These are phyloP conservation scores for Penicillium longicatenatum DNA, from an alignment of 495 filamentous ascomycete species.

Conservation along the genomic window DNA sequence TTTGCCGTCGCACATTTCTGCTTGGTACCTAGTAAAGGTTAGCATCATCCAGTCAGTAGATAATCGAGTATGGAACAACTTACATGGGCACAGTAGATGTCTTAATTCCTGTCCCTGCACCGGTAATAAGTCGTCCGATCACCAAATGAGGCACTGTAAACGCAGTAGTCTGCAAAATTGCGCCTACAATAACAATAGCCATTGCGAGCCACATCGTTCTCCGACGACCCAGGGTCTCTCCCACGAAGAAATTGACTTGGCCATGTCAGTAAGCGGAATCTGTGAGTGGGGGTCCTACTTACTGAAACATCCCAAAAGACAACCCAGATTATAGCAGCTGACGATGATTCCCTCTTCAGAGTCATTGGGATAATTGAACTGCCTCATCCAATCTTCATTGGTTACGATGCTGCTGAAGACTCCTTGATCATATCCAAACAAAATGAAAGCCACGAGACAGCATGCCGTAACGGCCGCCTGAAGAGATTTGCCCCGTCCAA, in stretches of 20 bases:
- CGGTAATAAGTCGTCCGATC: conserved; percentile 50
- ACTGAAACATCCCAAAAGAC: conserved; percentile 46
- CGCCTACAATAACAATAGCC: conserved; percentile 43
- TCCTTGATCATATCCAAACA: conserved; percentile 56
- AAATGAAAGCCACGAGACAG: conserved; percentile 18
- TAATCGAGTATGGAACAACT: neutral
- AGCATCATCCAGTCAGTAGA: neutral
- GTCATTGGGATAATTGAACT: conserved; percentile 44
- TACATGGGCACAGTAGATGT: conserved; percentile 47
- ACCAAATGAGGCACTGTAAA: conserved; percentile 48
- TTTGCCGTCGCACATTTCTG: conserved; percentile 44
- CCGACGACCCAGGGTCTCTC: conserved; percentile 50
- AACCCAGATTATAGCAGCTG: conserved; percentile 54
- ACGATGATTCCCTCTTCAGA: conserved; percentile 50
- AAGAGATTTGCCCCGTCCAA: conserved; percentile 18
- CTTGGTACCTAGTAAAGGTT: conserved; percentile 11
- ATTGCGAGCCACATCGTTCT: conserved; percentile 45
- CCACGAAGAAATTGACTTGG: conserved; percentile 42
- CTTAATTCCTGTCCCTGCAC: conserved; percentile 53
- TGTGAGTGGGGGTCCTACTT: neutral
- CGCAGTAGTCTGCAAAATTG: conserved; percentile 45
- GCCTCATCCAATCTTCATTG: conserved; percentile 48
- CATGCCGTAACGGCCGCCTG: conserved; percentile 16
- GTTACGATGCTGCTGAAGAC: conserved; percentile 53
- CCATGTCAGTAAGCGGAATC: neutral